A percentile compares a stretch with the other conserved stretches of the same genome.
These are phyloP conservation scores for Stygiomarasmius scandens DNA, from an alignment of 1,284 basidiomycete genomes.

Conservation along the genomic window DNA sequence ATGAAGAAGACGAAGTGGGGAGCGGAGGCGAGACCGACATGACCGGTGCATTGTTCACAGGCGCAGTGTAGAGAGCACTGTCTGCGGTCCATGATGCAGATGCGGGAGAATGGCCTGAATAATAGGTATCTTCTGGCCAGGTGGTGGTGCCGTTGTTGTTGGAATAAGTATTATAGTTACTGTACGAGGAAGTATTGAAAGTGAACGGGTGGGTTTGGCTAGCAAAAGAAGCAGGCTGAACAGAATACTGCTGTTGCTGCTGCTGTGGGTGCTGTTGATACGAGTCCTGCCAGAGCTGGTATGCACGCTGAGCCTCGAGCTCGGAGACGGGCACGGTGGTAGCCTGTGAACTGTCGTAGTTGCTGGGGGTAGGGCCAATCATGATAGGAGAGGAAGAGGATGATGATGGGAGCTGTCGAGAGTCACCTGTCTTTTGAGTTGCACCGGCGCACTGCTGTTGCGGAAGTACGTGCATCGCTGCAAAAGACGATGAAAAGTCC, in stretches of 20 bases:
- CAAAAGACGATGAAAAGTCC: neutral
- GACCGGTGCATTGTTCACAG: neutral
- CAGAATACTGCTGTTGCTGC: neutral
- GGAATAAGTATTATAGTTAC: neutral
- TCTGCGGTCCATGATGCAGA: neutral
- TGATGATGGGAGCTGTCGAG: neutral
- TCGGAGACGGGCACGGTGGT: neutral
- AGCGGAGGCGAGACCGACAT: neutral
- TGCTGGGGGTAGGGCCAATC: neutral
- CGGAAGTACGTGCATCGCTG: neutral
- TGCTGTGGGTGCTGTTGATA: neutral
- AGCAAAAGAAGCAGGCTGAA: neutral
- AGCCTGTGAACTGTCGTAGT: no score
- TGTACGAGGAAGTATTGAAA: neutral
- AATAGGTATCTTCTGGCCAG: no score
- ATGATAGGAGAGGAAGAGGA: neutral
- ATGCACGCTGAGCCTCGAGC: neutral
- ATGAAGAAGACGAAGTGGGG: neutral
- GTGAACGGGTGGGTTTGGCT: neutral
- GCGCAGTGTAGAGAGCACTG: slow-evolving; percentile 18
- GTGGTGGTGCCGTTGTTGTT: neutral
- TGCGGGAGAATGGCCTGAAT: neutral
- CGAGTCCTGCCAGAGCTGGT: neutral
- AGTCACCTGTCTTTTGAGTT: neutral
- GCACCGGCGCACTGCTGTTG: neutral